Conservation (phyloP, 371 early-diverging fungal species). For the Nematocida sp. region DNA sequence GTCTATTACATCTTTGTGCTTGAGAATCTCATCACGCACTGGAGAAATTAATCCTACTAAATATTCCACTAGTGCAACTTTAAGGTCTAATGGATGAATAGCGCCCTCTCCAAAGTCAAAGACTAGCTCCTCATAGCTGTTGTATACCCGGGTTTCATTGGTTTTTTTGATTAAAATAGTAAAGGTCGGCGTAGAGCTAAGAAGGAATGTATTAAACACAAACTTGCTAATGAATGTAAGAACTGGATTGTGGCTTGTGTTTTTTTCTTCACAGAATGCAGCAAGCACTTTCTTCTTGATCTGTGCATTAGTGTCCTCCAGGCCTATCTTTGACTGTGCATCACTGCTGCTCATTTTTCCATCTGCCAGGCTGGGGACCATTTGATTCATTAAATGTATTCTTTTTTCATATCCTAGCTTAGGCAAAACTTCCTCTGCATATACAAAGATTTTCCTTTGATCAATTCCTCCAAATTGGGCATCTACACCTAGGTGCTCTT, state of each 20-base stretch:
- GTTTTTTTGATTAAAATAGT: constrained; percentile 23
- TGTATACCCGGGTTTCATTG: constrained; percentile 75
- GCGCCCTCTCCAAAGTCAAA: constrained; percentile 79
- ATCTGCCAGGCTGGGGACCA: constrained; percentile 94
- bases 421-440: constrained; percentile 93
- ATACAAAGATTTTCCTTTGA: constrained; percentile 98
- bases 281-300: constrained; percentile 87
- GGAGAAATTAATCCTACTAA: constrained; percentile 84
- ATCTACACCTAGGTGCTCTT: constrained; percentile 92
- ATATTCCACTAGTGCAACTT: constrained; percentile 78
- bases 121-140: constrained; percentile 76
- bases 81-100: constrained; percentile 93
- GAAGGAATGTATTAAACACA: constrained; percentile 77
- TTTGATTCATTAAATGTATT: constrained; percentile 97
- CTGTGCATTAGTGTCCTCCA: constrained; percentile 80
- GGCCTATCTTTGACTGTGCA: constrained; percentile 91
- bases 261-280: constrained; percentile 95
- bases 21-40: constrained; percentile 77
- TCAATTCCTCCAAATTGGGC: constrained; percentile 98
- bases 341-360: constrained; percentile 96
- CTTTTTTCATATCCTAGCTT: constrained; percentile 92
- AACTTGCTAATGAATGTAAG: constrained; percentile 77
- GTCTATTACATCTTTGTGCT: constrained; percentile 67
- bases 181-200: constrained; percentile 69
- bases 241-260: constrained; percentile 85